Base-by-base conservation (phyloP, 2,329 filamentous ascomycete genomes). In the Fusarium duplospermum region DNA sequence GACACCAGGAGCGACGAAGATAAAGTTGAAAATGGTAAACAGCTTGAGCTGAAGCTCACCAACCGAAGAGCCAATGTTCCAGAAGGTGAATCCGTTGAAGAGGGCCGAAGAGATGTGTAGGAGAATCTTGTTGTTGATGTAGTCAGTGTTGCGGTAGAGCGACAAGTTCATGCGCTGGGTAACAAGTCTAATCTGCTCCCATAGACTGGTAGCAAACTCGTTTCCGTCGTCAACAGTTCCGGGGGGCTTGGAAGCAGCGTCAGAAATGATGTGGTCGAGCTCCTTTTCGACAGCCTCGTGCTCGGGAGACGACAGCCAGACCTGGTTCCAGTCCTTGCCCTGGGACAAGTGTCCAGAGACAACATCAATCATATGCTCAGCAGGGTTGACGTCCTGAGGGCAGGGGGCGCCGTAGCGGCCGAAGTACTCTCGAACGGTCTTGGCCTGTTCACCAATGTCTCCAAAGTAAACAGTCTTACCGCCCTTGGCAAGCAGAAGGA, bases 281-380 rank as follows among this genome's bases (percentile, higher is more conserved):
- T 94, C 90, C 11, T 86, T 80, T 18, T 89, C 82, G 40, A 93
- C 83, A 4, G 84, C 81, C 0, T 85, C 82, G 71, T 90, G 87
- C 76, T 93, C 87, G 1, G 89, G 84, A 0, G 90, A 94, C n/a
- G 86, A 86, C 20, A 87, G 84, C 93, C 93, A 94, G 72, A 93
- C 88, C 40, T 93, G 86, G 78, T 91, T 92, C 92, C 91, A 94
- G 78, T 93, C 88, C 50, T 72, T 85, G 76, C 76, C 82, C 62
- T 82, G 84, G 0, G 85, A 86, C 1, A 87, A 77, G 38, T 82
- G 79, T 0, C 89, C 88, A 2, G 88, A 88, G 16, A 88, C 86
- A 20, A 88, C 86, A 59, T 89, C 86, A 62, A 95, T 89, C 90
- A 95, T 94, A 85, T 91, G 93, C 80, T 95, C 93, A 0, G 93